These are phyloP conservation scores for Fusarium mexicanum DNA, from an alignment of 2,329 filamentous ascomycete species.

Conservation along the genomic window DNA sequence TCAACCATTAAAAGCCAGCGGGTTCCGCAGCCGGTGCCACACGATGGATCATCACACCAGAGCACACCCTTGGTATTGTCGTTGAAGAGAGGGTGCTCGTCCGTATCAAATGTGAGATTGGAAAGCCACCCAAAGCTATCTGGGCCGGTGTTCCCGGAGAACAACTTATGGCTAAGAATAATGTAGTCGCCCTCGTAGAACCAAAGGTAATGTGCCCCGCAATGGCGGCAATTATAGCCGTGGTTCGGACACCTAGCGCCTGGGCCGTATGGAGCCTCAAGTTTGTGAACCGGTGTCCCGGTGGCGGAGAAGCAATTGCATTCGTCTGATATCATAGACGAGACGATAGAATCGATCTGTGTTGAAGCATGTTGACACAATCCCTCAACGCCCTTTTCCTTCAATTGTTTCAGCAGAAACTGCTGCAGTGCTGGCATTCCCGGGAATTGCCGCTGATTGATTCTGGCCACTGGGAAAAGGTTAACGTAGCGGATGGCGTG, in stretches of 20 bases:
- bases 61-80: neutral
- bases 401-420: neutral
- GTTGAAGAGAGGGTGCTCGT: neutral
- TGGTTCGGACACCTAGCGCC: neutral
- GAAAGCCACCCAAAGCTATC: neutral
- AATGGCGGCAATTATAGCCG: neutral
- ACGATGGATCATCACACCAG: neutral
- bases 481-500: accelerated
- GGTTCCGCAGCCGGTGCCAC: neutral
- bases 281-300: neutral
- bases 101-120: neutral
- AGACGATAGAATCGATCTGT: neutral
- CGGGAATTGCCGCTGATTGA: neutral
- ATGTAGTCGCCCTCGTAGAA: neutral
- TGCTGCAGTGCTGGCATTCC: neutral
- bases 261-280: neutral
- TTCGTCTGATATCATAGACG: neutral
- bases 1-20: slow-evolving; percentile 11
- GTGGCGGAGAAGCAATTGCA: slow-evolving; percentile 1
- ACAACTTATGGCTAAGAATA: accelerated
- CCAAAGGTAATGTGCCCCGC: neutral
- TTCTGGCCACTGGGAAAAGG: neutral
- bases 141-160: accelerated
- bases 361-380: neutral
- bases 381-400: neutral